Conservation (phyloP, 192 early-diverging fungal genomes). For the Blastocladiella britannica region DNA sequence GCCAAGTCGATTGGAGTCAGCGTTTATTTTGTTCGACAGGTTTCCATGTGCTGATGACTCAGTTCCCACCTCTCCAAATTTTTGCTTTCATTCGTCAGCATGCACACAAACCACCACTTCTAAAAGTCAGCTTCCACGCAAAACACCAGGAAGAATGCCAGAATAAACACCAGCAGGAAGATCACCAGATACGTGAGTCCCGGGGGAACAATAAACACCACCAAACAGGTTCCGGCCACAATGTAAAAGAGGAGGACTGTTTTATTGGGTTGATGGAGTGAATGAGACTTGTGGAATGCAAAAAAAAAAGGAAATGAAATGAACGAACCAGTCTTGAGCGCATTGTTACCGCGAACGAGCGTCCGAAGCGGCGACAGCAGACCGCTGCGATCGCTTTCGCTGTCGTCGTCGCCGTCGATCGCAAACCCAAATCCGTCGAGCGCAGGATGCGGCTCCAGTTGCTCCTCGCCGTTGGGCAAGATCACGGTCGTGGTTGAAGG, state of each 20-base stretch:
- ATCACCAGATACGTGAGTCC: background rate
- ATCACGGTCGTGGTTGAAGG: background rate
- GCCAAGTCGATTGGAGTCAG: too few species aligned
- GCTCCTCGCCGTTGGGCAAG: background rate
- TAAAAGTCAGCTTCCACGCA: background rate
- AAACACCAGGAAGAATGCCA: background rate
- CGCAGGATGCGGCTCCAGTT: background rate
- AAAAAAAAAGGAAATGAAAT: background rate
- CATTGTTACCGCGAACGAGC: background rate
- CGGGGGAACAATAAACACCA: background rate
- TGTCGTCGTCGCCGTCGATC: background rate
- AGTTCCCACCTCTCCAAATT: too few species aligned
- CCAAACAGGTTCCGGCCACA: background rate
- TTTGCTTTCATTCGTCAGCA: too few species aligned
- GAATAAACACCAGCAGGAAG: background rate
- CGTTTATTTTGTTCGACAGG: too few species aligned
- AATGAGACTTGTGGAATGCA: background rate
- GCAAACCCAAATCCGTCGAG: background rate
- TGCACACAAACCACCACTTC: too few species aligned
- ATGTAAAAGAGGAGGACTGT: background rate
- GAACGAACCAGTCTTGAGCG: background rate
- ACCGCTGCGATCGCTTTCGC: background rate
- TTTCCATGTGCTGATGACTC: too few species aligned
- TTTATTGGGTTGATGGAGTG: too few species aligned
- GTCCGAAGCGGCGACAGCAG: background rate